Percentiles rank a stretch among this genome's conserved stretches.
Conservation (phyloP, 1,139 yeast genomes). For the Lodderomyces beijingensis region DNA sequence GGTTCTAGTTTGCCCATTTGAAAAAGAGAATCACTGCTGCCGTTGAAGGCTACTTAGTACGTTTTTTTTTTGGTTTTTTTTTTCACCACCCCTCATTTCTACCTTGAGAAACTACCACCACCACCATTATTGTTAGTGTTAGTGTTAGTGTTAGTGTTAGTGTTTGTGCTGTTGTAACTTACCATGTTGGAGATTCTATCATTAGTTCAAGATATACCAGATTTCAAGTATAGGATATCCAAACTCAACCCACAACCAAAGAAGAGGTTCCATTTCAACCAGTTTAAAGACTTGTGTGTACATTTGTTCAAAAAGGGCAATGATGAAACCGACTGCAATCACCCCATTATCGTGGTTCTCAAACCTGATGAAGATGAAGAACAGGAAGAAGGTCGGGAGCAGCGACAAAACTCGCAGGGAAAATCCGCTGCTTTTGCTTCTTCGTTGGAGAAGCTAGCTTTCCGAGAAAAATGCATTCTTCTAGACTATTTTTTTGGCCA, state of each 20-base stretch:
- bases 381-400: background rate
- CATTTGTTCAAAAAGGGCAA: constrained; percentile 33
- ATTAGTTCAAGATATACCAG: constrained; percentile 6
- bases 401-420: constrained; percentile 11
- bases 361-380: background rate
- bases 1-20: too few relatives aligned
- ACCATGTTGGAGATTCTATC: constrained; percentile 15
- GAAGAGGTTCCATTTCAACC: background rate
- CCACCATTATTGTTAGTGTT: too few relatives aligned
- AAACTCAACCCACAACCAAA: background rate
- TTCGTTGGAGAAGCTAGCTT: constrained; percentile 17
- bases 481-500: constrained; percentile 41
- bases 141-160: too few relatives aligned
- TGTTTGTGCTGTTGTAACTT: too few relatives aligned
- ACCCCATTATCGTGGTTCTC: constrained; percentile 31
- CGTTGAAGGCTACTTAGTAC: too few relatives aligned
- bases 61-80: too few relatives aligned
- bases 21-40: too few relatives aligned
- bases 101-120: too few relatives aligned
- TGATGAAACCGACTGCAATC: constrained; percentile 31
- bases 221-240: constrained; percentile 1
- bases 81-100: too few relatives aligned
- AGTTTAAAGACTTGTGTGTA: constrained; percentile 11
- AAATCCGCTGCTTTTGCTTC: constrained; percentile 4
- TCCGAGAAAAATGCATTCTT: constrained; percentile 27